Evolutionary conservation across 2,329 filamentous ascomycete genomes (phyloP).

Genomic region (Arthrobotrys musiformis): DNA sequence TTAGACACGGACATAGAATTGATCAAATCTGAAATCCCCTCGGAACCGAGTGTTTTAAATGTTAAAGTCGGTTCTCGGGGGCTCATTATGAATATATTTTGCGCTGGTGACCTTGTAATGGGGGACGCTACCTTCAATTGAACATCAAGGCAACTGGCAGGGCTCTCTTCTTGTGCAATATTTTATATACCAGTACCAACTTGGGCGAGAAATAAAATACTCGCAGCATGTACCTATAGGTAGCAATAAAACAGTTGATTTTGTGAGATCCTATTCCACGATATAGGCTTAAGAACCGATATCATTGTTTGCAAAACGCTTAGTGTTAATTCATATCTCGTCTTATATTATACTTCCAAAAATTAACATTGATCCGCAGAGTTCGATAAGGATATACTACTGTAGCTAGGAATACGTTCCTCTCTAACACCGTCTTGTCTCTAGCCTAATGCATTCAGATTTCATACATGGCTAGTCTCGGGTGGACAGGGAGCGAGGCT

Average conservation of each 20-base stretch:
- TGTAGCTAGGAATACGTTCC: too few species aligned
- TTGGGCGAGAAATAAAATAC: not conserved
- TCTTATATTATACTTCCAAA: too few species aligned
- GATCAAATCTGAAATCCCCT: not conserved
- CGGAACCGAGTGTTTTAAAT: not conserved
- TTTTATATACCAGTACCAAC: not conserved
- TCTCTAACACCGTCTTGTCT: too few species aligned
- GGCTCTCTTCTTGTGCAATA: not conserved
- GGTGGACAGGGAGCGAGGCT: too few species aligned
- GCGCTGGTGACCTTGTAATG: not conserved
- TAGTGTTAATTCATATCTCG: too few species aligned
- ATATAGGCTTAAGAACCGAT: not conserved
- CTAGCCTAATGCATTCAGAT: too few species aligned
- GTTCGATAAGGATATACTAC: too few species aligned
- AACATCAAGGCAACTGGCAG: not conserved
- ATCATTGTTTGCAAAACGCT: not conserved
- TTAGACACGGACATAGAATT: not conserved
- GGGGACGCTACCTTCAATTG: not conserved
- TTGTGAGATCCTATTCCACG: not conserved
- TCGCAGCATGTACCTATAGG: not conserved
- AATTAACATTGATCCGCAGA: too few species aligned
- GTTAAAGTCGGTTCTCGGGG: conserved; percentile 6
- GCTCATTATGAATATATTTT: conserved; percentile 26
- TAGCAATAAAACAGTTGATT: not conserved
- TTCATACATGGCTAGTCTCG: too few species aligned